A percentile compares a stretch with the other conserved stretches of the same genome.
These are phyloP conservation scores for Chytridium lagenaria DNA, from an alignment of 371 early-diverging fungal species.

Conservation along the genomic window DNA sequence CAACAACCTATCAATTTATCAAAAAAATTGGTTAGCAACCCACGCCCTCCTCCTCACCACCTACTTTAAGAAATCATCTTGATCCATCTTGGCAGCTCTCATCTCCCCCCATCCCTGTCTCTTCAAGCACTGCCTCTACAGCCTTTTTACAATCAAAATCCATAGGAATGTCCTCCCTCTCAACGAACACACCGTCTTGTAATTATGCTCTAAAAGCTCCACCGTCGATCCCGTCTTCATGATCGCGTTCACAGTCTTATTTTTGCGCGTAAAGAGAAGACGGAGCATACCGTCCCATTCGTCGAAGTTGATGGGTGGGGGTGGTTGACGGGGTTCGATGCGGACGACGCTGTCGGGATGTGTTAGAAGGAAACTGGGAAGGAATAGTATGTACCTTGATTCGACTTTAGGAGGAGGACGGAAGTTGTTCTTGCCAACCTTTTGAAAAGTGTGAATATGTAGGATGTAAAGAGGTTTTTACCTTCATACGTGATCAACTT, in stretches of 20 bases:
- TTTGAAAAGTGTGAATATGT: conserved; percentile 1
- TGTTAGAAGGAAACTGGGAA: too few species aligned
- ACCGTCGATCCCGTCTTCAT: conserved; percentile 89
- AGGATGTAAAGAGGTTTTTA: conserved; percentile 30
- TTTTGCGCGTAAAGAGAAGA: conserved; percentile 94
- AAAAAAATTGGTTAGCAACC: neutral
- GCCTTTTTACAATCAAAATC: conserved; percentile 83
- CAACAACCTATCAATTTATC: conserved; percentile 40
- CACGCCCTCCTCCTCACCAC: too few species aligned
- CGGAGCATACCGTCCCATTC: conserved; percentile 99
- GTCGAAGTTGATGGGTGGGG: conserved; percentile 92
- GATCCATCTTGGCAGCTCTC: conserved; percentile 91
- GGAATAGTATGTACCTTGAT: too few species aligned
- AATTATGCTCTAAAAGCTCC: conserved; percentile 91
- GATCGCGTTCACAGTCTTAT: conserved; percentile 93
- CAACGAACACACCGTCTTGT: conserved; percentile 87
- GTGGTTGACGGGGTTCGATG: conserved; percentile 93
- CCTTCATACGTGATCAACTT: conserved; percentile 98
- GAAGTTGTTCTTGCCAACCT: conserved; percentile 97
- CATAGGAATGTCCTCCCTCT: conserved; percentile 82
- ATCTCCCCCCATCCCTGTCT: conserved; percentile 71
- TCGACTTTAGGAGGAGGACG: conserved; percentile 99
- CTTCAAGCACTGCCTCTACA: conserved; percentile 73
- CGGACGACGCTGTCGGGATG: conserved; percentile 91
- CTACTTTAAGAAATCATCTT: conserved; percentile 84